Evolutionary conservation across 371 early-diverging fungal species (phyloP), one percentile per base, ranked within the genome.

Genomic region (Rhizopus delemar): DNA sequence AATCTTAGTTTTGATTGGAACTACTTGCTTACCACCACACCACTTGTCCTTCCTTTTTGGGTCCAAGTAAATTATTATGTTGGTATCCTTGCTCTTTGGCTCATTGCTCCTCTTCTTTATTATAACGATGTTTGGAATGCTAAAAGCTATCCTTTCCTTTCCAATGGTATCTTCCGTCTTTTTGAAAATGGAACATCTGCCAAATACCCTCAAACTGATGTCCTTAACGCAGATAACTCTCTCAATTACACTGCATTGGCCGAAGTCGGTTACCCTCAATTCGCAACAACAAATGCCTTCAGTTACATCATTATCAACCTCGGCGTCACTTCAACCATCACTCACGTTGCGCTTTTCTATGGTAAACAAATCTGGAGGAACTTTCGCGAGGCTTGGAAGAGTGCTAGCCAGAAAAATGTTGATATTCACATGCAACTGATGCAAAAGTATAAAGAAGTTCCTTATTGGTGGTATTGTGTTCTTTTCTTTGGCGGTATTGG

Each of bases 401-500:
- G 16, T 11, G 48, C 32, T 13, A n/a, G 41, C 33, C 8, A 15
- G 34, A 15, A 15, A 0, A 32, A 51, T 8, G 38, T 16, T 12
- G 75, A 74, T 65, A 63, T 71, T 31, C 77, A 77, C 36, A 67
- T 62, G 52, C 53, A 55, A 8, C 39, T 73, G 16, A 77, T 77
- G 77, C 8, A 41, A 3, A 63, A 64, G n/a, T 74, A 69, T 35
- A 60, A 70, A 61, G 77, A 76, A 65, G 64, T 91, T 28, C 93
- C 93, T 3, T 73, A 74, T 43, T 86, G 86, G 86, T 92, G 93
- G 93, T 92, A 91, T 46, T 69, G 76, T 45, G 46, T 62, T 6
- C 65, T 88, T 36, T 90, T 89, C 60, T 62, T 81, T 3, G 46
- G 77, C 8, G 87, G 86, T 52, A 77, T 86, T 50, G 80, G 70